phyloP scores from a whole-genome alignment of 768 basidiomycete genomes.

The Rhizopogon vulgaris region DNA sequence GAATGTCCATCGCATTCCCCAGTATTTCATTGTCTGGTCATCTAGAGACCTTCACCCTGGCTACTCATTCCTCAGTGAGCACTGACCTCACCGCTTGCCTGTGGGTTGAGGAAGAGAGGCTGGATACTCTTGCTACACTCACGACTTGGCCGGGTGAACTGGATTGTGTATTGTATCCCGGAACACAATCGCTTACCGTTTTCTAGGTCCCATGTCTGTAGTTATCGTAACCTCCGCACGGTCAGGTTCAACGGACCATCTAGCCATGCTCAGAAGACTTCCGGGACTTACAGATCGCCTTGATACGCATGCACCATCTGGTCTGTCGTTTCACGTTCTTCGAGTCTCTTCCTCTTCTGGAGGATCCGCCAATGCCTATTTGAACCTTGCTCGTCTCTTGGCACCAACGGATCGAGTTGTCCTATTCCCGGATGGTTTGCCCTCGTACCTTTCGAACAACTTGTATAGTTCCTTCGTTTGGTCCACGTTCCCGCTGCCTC shows the following conservation, averaged over 20 bases:
- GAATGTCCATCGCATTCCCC: slow-evolving; percentile 30
- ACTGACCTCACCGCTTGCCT: slow-evolving; percentile 41
- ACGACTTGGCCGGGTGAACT: slow-evolving; percentile 38
- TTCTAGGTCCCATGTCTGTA: slow-evolving; percentile 43
- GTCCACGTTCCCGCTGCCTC: slow-evolving; percentile 11
- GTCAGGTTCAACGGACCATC: slow-evolving; percentile 20
- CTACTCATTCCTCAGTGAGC: slow-evolving; percentile 6
- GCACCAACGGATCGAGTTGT: slow-evolving; percentile 41
- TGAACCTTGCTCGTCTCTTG: slow-evolving; percentile 62
- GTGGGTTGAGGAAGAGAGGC: slow-evolving; percentile 34
- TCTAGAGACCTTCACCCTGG: slow-evolving; percentile 33
- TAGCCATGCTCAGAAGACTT: slow-evolving; percentile 10
- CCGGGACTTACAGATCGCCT: slow-evolving; percentile 6
- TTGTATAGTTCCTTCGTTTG: slow-evolving; percentile 9
- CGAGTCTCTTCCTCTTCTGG: slow-evolving; percentile 32
- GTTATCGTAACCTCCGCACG: slow-evolving; percentile 35
- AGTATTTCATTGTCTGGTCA: slow-evolving; percentile 18
- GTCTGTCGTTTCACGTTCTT: slow-evolving; percentile 39
- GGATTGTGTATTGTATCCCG: background rate
- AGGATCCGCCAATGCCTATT: slow-evolving; percentile 42
- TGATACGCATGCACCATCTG: slow-evolving; percentile 16
- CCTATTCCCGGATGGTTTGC: slow-evolving; percentile 46
- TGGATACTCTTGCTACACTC: slow-evolving; percentile 32
- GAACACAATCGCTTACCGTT: background rate
- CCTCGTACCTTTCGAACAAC: slow-evolving; percentile 16